Conservation (phyloP, 805 yeast genomes). For the Spathaspora arborariae region DNA sequence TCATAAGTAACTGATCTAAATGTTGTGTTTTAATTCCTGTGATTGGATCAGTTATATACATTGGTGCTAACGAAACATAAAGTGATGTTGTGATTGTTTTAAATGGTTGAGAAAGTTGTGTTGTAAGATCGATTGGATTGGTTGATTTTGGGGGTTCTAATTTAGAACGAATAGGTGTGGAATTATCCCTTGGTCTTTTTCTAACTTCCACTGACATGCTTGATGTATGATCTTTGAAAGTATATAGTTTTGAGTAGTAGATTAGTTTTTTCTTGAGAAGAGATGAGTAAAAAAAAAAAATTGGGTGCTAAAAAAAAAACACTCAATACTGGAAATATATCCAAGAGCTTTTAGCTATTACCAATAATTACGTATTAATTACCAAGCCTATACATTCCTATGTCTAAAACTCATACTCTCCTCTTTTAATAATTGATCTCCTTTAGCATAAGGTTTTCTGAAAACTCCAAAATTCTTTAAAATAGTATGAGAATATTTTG, state of each 20-base stretch:
- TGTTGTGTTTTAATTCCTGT: slow-evolving; percentile 86
- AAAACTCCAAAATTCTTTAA: slow-evolving; percentile 38
- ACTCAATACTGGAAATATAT: background rate
- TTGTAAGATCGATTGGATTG: slow-evolving; percentile 33
- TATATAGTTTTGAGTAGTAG: too few relatives aligned
- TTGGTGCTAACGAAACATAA: slow-evolving; percentile 87
- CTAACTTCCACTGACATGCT: slow-evolving; percentile 3
- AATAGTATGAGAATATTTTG: slow-evolving; percentile 33
- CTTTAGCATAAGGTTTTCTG: slow-evolving; percentile 21
- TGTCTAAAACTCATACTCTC: slow-evolving; percentile 32
- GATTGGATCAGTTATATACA: slow-evolving; percentile 61
- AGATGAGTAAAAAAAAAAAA: background rate
- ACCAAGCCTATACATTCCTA: background rate
- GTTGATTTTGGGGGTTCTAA: slow-evolving; percentile 9
- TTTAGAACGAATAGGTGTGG: background rate
- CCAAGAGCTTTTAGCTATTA: too few relatives aligned
- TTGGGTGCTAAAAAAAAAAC: background rate
- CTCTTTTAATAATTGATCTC: slow-evolving; percentile 36
- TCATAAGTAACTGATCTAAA: slow-evolving; percentile 85
- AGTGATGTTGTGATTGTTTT: slow-evolving; percentile 55
- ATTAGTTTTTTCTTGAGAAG: background rate
- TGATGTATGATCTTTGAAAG: too few relatives aligned
- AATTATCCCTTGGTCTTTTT: slow-evolving; percentile 1
- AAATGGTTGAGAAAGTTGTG: slow-evolving; percentile 66
- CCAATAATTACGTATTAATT: background rate